Evolutionary conservation across 2,329 filamentous ascomycete species (phyloP).

Genomic region (Fusarium hostae): DNA sequence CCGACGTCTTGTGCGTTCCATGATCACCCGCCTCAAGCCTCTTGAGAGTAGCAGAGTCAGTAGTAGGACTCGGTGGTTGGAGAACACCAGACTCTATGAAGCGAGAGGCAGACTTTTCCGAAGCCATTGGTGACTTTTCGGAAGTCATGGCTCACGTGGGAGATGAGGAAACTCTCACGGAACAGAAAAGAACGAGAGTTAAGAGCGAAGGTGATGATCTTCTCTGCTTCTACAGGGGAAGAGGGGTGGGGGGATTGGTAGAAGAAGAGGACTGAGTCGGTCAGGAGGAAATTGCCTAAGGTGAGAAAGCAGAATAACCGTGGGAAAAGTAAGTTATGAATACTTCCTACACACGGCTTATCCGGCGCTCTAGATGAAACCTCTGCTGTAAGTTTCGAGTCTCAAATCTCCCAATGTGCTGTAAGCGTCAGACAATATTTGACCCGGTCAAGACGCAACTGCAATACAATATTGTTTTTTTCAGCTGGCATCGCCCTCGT

Average conservation of each 20-base stretch:
- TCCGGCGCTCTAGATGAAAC: constrained; percentile 4
- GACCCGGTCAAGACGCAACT: not conserved
- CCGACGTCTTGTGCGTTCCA: not conserved
- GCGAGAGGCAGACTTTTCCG: constrained; percentile 38
- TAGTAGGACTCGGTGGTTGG: constrained; percentile 31
- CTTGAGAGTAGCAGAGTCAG: constrained; percentile 31
- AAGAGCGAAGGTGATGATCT: constrained; percentile 12
- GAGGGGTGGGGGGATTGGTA: not conserved
- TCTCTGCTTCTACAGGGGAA: constrained; percentile 7
- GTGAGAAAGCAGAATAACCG: constrained; percentile 14
- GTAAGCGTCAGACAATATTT: not conserved
- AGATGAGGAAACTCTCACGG: not conserved
- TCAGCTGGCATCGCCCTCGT: not conserved
- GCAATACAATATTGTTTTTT: not conserved
- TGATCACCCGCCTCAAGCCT: constrained; percentile 32
- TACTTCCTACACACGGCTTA: constrained; percentile 12
- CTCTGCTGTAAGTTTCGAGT: not conserved
- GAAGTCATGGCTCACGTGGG: constrained; percentile 17
- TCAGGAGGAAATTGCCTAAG: constrained; percentile 3
- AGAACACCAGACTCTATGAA: constrained; percentile 37
- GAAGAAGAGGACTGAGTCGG: constrained; percentile 9
- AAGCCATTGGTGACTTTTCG: constrained; percentile 1
- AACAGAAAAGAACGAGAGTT: not conserved
- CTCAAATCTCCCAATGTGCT: not conserved
- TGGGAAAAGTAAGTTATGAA: constrained; percentile 35